phyloP scores from a whole-genome alignment of 2,329 filamentous ascomycete species.

The Thermothelomyces thermophilus region DNA sequence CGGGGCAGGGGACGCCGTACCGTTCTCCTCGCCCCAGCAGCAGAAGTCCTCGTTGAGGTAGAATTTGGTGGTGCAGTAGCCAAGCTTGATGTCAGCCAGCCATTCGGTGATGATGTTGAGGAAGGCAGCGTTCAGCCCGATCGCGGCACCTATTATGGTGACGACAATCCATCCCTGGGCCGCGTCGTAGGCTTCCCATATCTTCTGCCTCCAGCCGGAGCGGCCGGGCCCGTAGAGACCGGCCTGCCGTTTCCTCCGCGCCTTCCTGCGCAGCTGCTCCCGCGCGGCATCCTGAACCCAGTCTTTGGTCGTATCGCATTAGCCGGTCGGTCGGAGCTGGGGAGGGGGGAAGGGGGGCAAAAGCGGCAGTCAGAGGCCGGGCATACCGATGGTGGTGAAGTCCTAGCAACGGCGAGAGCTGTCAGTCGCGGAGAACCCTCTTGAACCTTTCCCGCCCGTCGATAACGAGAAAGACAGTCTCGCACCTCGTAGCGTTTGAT shows the following conservation, averaged over 20 bases:
- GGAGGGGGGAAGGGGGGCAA: neutral
- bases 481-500: constrained; percentile 89
- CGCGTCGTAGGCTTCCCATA: constrained; percentile 86
- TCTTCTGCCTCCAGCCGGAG: constrained; percentile 69
- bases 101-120: constrained; percentile 96
- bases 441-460: neutral
- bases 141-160: constrained; percentile 84
- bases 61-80: constrained; percentile 92
- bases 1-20: constrained; percentile 38
- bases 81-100: constrained; percentile 90
- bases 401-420: constrained; percentile 44
- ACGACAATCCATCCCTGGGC: constrained; percentile 98
- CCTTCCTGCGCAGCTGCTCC: constrained; percentile 75
- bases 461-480: neutral
- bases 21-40: constrained; percentile 91
- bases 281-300: constrained; percentile 97
- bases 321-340: constrained; percentile 25
- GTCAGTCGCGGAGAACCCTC: constrained; percentile 7
- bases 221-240: constrained; percentile 65
- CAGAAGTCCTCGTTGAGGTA: constrained; percentile 98
- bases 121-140: constrained; percentile 87
- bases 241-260: constrained; percentile 63
- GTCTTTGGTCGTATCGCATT: constrained; percentile 54
- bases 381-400: constrained; percentile 80
- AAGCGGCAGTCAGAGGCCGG: constrained; percentile 2